Percentiles rank a stretch among this genome's conserved stretches.
Evolutionary conservation across 225 moss, liverwort and hornwort genomes (phyloP).

Genomic region (Marchantia paleacea): DNA sequence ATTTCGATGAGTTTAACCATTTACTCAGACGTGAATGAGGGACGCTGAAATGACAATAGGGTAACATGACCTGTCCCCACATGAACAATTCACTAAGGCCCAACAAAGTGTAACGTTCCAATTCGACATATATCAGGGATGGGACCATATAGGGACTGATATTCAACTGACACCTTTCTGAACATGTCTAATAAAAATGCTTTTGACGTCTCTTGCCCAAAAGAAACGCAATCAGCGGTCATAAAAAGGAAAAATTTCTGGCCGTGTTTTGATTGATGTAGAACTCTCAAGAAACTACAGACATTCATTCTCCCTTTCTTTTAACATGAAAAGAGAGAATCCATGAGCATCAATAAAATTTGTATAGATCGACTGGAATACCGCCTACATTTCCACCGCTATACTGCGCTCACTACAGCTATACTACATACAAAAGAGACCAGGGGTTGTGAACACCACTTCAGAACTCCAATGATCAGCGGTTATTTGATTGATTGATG

Average conservation of each 20-base stretch:
- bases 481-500: conserved; percentile 4
- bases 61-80: too few species aligned
- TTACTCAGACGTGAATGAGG: too few species aligned
- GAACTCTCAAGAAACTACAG: not conserved
- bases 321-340: not conserved
- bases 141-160: too few species aligned
- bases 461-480: conserved; percentile 25
- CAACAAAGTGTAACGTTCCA: too few species aligned
- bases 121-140: too few species aligned
- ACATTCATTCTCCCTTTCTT: conserved; percentile 9
- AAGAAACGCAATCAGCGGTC: not conserved
- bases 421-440: conserved; percentile 42
- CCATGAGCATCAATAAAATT: conserved; percentile 30
- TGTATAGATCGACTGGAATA: conserved; percentile 25
- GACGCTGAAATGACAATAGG: too few species aligned
- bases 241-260: not conserved
- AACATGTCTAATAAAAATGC: too few species aligned
- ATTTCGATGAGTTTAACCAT: too few species aligned
- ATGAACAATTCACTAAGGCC: too few species aligned
- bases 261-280: not conserved
- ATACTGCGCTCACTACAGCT: conserved; percentile 27
- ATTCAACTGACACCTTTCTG: not conserved
- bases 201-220: not conserved
- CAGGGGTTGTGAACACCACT: conserved; percentile 24
- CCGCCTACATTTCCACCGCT: conserved; percentile 20